Base-by-base conservation (phyloP, 1,284 basidiomycete genomes). In the Ustilago nuda region DNA sequence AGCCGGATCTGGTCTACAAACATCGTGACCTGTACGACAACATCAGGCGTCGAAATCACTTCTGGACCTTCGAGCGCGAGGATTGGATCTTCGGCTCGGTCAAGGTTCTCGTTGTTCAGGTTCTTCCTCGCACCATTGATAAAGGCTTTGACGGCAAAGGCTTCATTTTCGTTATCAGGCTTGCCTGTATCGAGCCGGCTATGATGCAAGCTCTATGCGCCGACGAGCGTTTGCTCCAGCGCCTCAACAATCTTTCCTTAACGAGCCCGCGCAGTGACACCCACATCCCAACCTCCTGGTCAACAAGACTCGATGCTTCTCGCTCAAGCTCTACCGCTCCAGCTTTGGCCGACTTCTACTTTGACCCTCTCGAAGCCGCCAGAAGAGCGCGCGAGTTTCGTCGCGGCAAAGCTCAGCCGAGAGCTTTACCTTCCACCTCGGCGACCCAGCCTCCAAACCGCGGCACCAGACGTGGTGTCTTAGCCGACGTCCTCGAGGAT, bases 301-400 rank as follows among this genome's bases (percentile, higher is more conserved):
- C 30, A 15, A 36, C 13, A 11, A 30, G 32, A 17, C 17, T 27
- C 32, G 27, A 19, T 15, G 39, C 39, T 11, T 17, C 39, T 15
- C 15, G 39, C 39, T 13, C 27, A 4, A 46, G 32, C 23, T 27
- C 45, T 23, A 9, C 8, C 7, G 27, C 41, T 27, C n/a, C 32
- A n/a, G 11, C 33, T 32, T 8, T 23, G 8, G 9, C 43, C 41
- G 57, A 41, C 3, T 17, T 19, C 11, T 36, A 12, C 15, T 59
- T 50, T 36, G 57, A 59, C 17, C 57, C 57, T 17, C 36, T 59
- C 46, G 36, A 39, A 2, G 45, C 15, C 17, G 57, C 46, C n/a
- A 33, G 57, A 36, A 39, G 36, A 32, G 57, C 57, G 13, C 46
- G 46, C 19, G 46, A 50, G 8, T 51, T 50, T 27, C 27, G 33